phyloP scores from a whole-genome alignment of 768 basidiomycete species.

The Agaricus bisporus region DNA sequence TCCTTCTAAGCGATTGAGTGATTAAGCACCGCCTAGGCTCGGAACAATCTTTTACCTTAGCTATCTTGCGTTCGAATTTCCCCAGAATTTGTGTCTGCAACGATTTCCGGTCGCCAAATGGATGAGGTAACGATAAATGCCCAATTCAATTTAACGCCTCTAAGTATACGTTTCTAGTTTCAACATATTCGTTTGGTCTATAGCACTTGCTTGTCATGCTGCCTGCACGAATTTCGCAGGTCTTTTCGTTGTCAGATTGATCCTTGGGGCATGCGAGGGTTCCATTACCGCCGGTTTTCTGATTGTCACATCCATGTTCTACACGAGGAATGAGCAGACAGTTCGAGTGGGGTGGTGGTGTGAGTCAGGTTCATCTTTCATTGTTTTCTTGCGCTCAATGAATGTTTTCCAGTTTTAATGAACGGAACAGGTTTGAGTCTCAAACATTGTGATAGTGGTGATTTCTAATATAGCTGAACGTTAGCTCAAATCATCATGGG shows the following conservation, averaged over 20 bases:
- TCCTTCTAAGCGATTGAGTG: too few relatives aligned
- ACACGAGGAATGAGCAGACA: conserved; percentile 66
- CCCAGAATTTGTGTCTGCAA: conserved; percentile 67
- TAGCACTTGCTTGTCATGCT: conserved; percentile 55
- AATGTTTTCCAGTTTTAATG: conserved; percentile 56
- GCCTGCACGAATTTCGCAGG: conserved; percentile 68
- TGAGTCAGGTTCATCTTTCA: conserved; percentile 27
- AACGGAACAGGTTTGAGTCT: conserved; percentile 53
- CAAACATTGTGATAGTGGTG: too few relatives aligned
- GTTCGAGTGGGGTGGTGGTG: conserved; percentile 72
- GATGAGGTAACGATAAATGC: conserved; percentile 51
- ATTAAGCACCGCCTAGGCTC: conserved; percentile 38
- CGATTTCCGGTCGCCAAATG: conserved; percentile 73
- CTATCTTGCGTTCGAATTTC: conserved; percentile 68
- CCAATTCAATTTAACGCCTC: not conserved
- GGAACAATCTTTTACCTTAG: conserved; percentile 72
- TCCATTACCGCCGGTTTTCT: conserved; percentile 70
- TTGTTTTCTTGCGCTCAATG: not conserved
- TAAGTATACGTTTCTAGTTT: conserved; percentile 27
- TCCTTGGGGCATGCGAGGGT: conserved; percentile 71
- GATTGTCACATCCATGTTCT: conserved; percentile 76
- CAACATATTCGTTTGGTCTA: conserved; percentile 63
- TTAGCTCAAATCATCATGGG: conserved; percentile 68
- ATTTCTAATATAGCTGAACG: not conserved
- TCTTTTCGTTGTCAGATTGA: conserved; percentile 54